Evolutionary conservation across 2,329 filamentous ascomycete genomes (phyloP), one percentile per base, ranked within the genome.

Genomic region (Aspergillus texensis): DNA sequence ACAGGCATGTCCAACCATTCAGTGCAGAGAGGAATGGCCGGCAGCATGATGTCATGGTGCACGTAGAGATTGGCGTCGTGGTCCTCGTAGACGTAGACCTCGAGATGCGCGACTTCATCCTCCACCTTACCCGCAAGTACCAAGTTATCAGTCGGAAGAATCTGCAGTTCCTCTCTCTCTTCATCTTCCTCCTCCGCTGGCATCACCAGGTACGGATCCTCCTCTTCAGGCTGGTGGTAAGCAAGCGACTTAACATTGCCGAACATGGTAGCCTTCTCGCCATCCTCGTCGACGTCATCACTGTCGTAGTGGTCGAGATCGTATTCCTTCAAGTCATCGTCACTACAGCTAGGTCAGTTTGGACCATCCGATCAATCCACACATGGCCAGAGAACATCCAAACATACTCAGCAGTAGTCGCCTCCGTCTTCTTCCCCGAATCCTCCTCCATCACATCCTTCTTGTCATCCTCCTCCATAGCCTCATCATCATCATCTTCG

Each of bases 1-100:
- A 97, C 93, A n/a, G 93, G 90, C 61, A 97, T 85, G 76, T 97
- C 92, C 52, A 99, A 81, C 95, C 95, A 99, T 82, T 99, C 95
- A 46, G 98, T 86, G 74, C 93, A 95, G 8, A 99, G 88, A 12
- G 95, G 95, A 74, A 99, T 97, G 28, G 94, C 94, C 36, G 95
- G 95, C 61, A 99, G 86, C 94, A 99, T 98, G 72, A 99, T 96
- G 79, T 99, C 95, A 85, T 99, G 95, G 82, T 99, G 95, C 28
- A 99, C 94, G 78, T 99, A 99, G 65, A 99, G 89, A 77, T 99
- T 99, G 80, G 98, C 95, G 52, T 90, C 91, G 66, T 88, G 88
- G 72, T 98, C 95, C 79, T 99, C 95, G 80, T 98, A 99, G 32
- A 99, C 93, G 74, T 98, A 97, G 24, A 98, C 91, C 78, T 99